Base-by-base conservation (phyloP, 2,329 filamentous ascomycete genomes). In the Fusarium avenaceum region DNA sequence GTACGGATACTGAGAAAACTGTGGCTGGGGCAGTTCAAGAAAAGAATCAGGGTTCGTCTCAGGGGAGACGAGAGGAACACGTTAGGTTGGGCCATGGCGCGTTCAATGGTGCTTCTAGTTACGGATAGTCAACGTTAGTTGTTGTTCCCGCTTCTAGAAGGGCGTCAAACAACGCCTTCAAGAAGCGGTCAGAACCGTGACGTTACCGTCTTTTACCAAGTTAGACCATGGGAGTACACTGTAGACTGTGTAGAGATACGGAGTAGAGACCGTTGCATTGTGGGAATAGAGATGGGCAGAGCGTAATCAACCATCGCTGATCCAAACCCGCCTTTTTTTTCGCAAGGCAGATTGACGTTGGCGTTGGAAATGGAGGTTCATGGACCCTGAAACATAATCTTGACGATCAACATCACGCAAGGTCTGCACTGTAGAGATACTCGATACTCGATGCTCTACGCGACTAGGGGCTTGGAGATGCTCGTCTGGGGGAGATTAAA, bases 401-500 rank as follows among this genome's bases (percentile, higher is more conserved):
- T 35, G 42, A 28, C 32, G 45, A 64, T 47, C 28, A 30, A 4
- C 11, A 30, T 30, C 57, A 48, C 39, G 45, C 32, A 63, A 30
- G 28, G 28, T 24, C 44, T 59, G 48, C 64, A 67, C 64, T 67
- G 64, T 68, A 38, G 64, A 50, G 49, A 54, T 67, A 67, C 28
- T 30, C 9, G 28, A 30, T 30, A 30, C 28, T 30, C 28, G 49
- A 54, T 67, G 65, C 64, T 62, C 54, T 38, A 19, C 43, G 50
- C 32, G 40, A 55, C 35, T 30, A 10, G 28, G 28, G 43, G 42
- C 7, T n/a, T 67, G 48, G 40, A 53, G 65, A 69, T 68, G 54
- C 60, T 69, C 61, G 65, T 56, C 65, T 49, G 65, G 65, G 65
- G 65, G 65, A 65, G 48, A 65, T 67, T 68, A 35, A 10, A 20